phyloP scores from a whole-genome alignment of 495 filamentous ascomycete species.

The Aspergillus incahuasiensis region DNA sequence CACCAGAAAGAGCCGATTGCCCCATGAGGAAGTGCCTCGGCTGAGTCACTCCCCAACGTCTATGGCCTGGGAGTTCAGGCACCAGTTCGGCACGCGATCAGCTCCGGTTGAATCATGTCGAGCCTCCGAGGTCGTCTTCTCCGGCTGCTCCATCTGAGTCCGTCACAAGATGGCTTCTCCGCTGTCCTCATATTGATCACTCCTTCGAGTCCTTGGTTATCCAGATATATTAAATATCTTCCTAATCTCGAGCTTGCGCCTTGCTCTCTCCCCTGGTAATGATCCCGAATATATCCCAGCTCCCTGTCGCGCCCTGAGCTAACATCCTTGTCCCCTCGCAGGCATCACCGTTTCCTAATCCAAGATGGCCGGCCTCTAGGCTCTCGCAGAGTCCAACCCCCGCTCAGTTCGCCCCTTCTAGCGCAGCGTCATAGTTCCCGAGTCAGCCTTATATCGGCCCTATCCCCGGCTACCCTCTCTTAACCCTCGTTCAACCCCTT shows the following conservation, averaged over 20 bases:
- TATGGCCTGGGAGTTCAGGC: slow-evolving; percentile 17
- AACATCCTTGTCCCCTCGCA: not conserved
- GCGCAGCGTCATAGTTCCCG: not conserved
- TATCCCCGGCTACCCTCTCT: not conserved
- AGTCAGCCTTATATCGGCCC: slow-evolving; percentile 4
- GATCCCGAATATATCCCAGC: not conserved
- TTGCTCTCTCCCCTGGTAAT: not conserved
- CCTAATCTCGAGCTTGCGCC: not conserved
- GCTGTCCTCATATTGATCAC: not conserved
- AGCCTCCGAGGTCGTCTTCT: not conserved
- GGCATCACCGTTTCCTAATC: slow-evolving; percentile 12
- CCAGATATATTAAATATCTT: not conserved
- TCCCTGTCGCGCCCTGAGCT: not conserved
- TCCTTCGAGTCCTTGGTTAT: too few species aligned
- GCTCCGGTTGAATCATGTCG: slow-evolving; percentile 7
- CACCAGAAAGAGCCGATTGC: not conserved
- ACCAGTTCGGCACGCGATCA: slow-evolving; percentile 17
- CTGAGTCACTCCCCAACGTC: slow-evolving; percentile 6
- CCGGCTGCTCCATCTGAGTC: not conserved
- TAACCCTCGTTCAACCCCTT: not conserved
- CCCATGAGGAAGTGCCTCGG: slow-evolving; percentile 1
- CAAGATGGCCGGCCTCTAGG: slow-evolving; percentile 10
- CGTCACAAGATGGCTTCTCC: not conserved
- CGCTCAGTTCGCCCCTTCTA: not conserved
- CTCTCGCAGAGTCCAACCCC: slow-evolving; percentile 1